Evolutionary conservation across 495 filamentous ascomycete species (phyloP), one percentile per base, ranked within the genome.

Genomic region (Podospora pseudocomata): DNA sequence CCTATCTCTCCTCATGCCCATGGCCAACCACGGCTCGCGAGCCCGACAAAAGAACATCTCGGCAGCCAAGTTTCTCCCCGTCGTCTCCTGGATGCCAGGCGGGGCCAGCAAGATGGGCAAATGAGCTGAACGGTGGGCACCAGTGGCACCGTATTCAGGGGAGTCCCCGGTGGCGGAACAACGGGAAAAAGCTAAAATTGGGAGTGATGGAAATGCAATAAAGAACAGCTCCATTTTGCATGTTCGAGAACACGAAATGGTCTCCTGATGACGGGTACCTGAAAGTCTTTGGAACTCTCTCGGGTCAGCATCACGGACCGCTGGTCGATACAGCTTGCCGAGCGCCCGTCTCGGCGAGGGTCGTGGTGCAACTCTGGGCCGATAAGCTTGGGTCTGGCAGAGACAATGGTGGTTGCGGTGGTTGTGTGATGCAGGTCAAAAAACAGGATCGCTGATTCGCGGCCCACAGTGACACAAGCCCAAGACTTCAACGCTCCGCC

Each of bases 401-500:
- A 49, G 39, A 13, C 9, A 39, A 11, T 39, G 23, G 20, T 23
- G 20, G 23, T 23, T 23, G 23, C 23, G 23, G 0, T 23, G 23
- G 23, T 39, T 5, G 3, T 58, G 55, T 26, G 23, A 5, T 58
- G n/a, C n/a, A 58, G 18, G 55, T 16, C 55, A 58, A 27, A 63
- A 63, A 63, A 63, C 61, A 39, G 61, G 61, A 63, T 63, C 60
- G 30, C 30, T 63, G 61, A 23, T 39, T 49, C 34, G 28, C 30
- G 28, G 61, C 27, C 61, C 28, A 39, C 61, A 63, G 32, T 63
- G 61, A 63, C 61, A 63, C 61, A 63, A 49, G 61, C 27, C 59
- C 28, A 61, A 61, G 23, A 61, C 16, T 49, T 44, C 4, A 28
- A 19, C 27, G 28, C n/a, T 7, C 61, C 27, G n/a, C 19, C 30